Evolutionary conservation across 805 yeast genomes (phyloP).

Genomic region (Allodekkera sacchari): DNA sequence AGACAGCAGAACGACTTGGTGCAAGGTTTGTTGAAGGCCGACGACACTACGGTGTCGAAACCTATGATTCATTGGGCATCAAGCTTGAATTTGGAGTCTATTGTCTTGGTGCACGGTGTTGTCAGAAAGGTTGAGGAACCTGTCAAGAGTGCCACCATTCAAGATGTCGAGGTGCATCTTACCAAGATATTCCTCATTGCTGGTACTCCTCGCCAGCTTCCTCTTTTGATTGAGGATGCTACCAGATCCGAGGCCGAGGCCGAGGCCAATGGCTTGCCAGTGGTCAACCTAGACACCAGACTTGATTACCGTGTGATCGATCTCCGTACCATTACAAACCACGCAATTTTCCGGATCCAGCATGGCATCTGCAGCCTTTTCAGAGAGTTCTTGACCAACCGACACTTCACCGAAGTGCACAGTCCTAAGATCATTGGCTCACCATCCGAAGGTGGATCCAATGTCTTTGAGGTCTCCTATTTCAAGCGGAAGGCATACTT

Average conservation of each 20-base stretch:
- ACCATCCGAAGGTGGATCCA: slow-evolving; percentile 96
- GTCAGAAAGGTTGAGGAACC: slow-evolving; percentile 80
- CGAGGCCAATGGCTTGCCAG: slow-evolving; percentile 83
- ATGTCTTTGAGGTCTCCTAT: slow-evolving; percentile 88
- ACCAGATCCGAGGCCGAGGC: slow-evolving; percentile 92
- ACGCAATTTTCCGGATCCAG: slow-evolving; percentile 92
- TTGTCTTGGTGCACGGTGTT: slow-evolving; percentile 82
- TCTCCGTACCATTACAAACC: slow-evolving; percentile 93
- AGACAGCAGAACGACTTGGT: slow-evolving; percentile 82
- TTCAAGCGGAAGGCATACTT: slow-evolving; percentile 88
- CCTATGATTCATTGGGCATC: slow-evolving; percentile 97
- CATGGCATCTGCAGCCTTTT: slow-evolving; percentile 82
- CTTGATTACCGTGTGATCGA: slow-evolving; percentile 94
- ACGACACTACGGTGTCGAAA: slow-evolving; percentile 67
- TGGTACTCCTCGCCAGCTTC: slow-evolving; percentile 88
- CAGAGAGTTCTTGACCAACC: slow-evolving; percentile 70
- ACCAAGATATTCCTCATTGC: slow-evolving; percentile 66
- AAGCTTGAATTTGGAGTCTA: slow-evolving; percentile 75
- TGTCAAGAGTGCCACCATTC: slow-evolving; percentile 84
- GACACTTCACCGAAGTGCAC: slow-evolving; percentile 83
- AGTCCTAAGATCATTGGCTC: slow-evolving; percentile 94
- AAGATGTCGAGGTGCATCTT: slow-evolving; percentile 80
- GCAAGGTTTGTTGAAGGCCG: slow-evolving; percentile 78
- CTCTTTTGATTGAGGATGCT: slow-evolving; percentile 94
- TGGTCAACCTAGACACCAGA: slow-evolving; percentile 93